Conservation (phyloP, 495 filamentous ascomycete genomes). For the Neurospora sp. region DNA sequence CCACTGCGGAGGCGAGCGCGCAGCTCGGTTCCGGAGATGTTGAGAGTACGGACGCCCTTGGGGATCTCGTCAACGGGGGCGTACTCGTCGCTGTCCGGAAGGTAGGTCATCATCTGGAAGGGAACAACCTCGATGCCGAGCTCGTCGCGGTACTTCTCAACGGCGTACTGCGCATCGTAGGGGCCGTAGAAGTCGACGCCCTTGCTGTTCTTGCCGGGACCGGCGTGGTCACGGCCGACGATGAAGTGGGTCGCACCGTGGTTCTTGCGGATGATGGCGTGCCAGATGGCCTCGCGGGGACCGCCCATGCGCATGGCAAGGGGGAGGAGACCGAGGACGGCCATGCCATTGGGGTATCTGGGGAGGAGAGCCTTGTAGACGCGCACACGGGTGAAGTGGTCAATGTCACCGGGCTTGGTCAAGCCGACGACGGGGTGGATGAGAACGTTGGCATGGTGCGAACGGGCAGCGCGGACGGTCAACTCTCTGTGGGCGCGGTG, state of each 20-base stretch:
- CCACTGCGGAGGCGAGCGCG: conserved; percentile 81
- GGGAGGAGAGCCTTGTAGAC: conserved; percentile 96
- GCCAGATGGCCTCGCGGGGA: conserved; percentile 97
- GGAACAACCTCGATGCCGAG: conserved; percentile 97
- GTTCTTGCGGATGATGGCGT: conserved; percentile 99
- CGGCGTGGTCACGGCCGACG: conserved; percentile 94
- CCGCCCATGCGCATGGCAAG: conserved; percentile 99
- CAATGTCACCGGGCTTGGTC: conserved; percentile 97
- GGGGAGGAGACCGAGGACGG: conserved; percentile 87
- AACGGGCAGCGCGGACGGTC: conserved; percentile 91
- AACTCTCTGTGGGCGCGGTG: conserved; percentile 95
- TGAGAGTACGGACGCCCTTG: conserved; percentile 74
- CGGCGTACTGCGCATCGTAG: conserved; percentile 95
- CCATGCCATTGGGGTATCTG: conserved; percentile 98
- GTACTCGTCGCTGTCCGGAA: conserved; percentile 95
- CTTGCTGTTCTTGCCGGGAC: conserved; percentile 92
- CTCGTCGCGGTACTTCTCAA: conserved; percentile 93
- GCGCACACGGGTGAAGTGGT: conserved; percentile 98
- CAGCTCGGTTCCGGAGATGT: conserved; percentile 95
- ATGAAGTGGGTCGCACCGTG: conserved; percentile 99
- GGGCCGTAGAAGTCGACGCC: conserved; percentile 96
- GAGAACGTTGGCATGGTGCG: conserved; percentile 93
- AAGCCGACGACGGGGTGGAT: conserved; percentile 98
- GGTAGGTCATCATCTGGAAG: conserved; percentile 99
- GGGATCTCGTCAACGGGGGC: conserved; percentile 81